Conservation (phyloP, 345 rosid genomes). For the Pseudoturritis turrita region DNA sequence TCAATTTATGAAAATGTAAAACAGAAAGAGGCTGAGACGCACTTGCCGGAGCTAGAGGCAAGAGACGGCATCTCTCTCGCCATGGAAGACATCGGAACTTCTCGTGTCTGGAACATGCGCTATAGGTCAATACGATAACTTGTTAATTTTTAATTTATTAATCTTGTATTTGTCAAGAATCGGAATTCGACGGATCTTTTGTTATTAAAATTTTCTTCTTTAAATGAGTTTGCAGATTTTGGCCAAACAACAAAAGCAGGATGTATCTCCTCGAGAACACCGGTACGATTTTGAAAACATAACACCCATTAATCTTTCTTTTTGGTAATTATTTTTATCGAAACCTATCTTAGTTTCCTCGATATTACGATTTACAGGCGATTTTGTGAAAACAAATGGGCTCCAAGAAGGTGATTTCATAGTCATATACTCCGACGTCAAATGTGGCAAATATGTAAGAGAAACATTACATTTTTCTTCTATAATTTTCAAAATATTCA, state of each 20-base stretch:
- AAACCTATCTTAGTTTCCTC: too few relatives aligned
- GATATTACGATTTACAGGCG: constrained; percentile 41
- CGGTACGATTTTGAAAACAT: constrained; percentile 36
- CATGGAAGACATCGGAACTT: constrained; percentile 98
- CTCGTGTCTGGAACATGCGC: constrained; percentile 98
- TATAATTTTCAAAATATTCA: background rate
- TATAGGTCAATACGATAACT: constrained; percentile 50
- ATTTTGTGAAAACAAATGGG: constrained; percentile 88
- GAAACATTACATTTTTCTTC: background rate
- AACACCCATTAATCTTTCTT: background rate
- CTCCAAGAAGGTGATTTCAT: constrained; percentile 99
- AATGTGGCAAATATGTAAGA: constrained; percentile 92
- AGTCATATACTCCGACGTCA: constrained; percentile 89
- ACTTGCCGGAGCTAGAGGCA: constrained; percentile 91
- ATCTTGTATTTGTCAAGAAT: background rate
- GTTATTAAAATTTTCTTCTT: background rate
- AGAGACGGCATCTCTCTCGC: constrained; percentile 94
- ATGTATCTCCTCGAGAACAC: constrained; percentile 99
- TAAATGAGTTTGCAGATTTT: constrained; percentile 73
- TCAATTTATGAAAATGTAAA: background rate
- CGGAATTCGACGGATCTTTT: background rate
- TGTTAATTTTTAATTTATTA: background rate
- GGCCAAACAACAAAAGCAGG: constrained; percentile 99
- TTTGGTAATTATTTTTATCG: too few relatives aligned
- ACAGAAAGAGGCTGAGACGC: constrained; percentile 97